phyloP scores from a whole-genome alignment of 768 basidiomycete species.

The Collybia nuda region DNA sequence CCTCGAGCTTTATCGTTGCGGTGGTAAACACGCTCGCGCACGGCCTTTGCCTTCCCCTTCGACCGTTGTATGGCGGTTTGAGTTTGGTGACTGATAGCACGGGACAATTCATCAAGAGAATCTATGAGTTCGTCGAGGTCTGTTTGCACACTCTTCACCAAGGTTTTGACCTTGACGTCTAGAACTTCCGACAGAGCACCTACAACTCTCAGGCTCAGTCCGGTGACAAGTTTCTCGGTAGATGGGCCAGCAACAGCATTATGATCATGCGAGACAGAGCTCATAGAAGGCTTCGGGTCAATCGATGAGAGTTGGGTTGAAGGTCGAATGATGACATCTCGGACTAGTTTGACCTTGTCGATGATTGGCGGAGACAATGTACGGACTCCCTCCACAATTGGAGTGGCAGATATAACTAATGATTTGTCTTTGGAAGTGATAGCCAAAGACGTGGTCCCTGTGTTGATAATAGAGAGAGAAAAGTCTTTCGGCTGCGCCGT shows the following conservation, averaged over 20 bases:
- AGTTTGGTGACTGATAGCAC: conserved; percentile 50
- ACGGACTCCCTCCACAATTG: conserved; percentile 8
- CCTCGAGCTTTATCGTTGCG: conserved; percentile 53
- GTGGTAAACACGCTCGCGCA: conserved; percentile 44
- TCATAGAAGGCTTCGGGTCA: conserved; percentile 28
- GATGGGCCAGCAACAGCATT: conserved; percentile 15
- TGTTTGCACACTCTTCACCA: conserved; percentile 41
- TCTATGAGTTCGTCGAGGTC: conserved; percentile 59
- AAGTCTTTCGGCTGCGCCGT: conserved; percentile 46
- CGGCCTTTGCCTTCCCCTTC: conserved; percentile 42
- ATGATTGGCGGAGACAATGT: conserved; percentile 17
- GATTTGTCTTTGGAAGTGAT: conserved; percentile 21
- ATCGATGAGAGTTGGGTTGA: conserved; percentile 21
- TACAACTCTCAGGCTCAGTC: conserved; percentile 38
- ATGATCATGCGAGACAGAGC: conserved; percentile 20
- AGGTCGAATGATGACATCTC: conserved; percentile 36
- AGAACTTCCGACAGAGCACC: conserved; percentile 49
- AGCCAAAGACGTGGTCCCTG: conserved; percentile 44
- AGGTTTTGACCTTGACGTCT: conserved; percentile 44
- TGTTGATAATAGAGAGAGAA: conserved; percentile 50
- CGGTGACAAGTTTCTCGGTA: conserved; percentile 20
- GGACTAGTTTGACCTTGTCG: conserved; percentile 26
- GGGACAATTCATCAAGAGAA: conserved; percentile 57
- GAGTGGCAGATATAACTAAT: conserved; percentile 9
- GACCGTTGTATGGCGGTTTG: conserved; percentile 44